Base-by-base conservation (phyloP, 75 land plant species). In the Ceratopteris richardii region DNA sequence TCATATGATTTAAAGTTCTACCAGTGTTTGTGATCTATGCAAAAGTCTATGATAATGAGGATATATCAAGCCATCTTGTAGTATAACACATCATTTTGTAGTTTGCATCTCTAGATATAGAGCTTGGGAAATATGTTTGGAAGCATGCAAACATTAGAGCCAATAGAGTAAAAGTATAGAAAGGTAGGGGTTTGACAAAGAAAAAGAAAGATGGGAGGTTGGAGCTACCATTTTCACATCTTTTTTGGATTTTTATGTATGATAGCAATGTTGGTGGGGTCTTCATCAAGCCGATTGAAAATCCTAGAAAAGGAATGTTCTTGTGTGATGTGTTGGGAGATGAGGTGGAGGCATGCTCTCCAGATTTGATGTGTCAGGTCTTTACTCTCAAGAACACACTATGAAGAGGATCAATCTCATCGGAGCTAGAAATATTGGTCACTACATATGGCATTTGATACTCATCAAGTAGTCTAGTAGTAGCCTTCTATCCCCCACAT, bases 91-190 rank as follows among this genome's bases (percentile, higher is more conserved):
- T 82, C 12, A 51, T 92, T 24, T 75, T 88, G 51, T 41, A 77
- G 72, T 60, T 88, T 24, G 90, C 85, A 18, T 65, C 69, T 5
- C n/a, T 85, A 5, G 80, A 82, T 7, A 62, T 29, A 19, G 80
- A 88, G 54, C 21, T 56, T 11, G 81, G 58, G 40, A 43, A 46
- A 25, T 73, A 79, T 31, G 57, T 58, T 0, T 88, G 86, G 95
- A 92, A 78, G 77, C 61, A 88, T 44, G 97, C 97, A 19, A 59
- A 88, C 65, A 95, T 88, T 65, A 74, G 65, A 66, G 75, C 77
- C 47, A 92, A 92, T 58, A 73, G 85, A 40, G 79, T 65, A 16
- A 61, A 57, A 42, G 22, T 19, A 1, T 77, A 79, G 17, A 92
- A 88, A 67, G 97, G 97, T 9, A 80, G 87, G 52, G 74, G 80